Evolutionary conservation across 352 stramenopile species (phyloP).

Genomic region (Globisporangium uncinulatum): DNA sequence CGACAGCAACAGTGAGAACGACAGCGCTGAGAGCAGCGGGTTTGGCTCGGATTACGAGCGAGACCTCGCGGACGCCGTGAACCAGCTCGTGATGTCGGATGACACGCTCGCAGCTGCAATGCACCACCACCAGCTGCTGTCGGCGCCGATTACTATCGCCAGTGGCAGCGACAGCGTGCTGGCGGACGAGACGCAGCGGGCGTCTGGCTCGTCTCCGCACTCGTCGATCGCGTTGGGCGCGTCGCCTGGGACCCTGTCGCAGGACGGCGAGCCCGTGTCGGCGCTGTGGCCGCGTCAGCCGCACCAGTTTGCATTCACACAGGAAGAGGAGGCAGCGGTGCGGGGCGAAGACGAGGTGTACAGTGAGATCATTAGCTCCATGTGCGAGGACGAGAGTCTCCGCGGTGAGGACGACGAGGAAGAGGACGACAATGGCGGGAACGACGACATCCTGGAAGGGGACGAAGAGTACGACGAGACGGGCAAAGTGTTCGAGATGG

Average conservation of each 20-base stretch:
- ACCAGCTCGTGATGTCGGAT: conserved; percentile 64
- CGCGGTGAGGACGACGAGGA: conserved; percentile 35
- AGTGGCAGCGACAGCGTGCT: conserved; percentile 3
- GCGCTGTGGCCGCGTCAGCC: conserved; percentile 75
- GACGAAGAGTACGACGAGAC: conserved; percentile 19
- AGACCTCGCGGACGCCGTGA: conserved; percentile 58
- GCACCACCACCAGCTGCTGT: conserved; percentile 35
- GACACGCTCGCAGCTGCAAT: conserved; percentile 39
- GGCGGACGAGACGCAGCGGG: conserved; percentile 19
- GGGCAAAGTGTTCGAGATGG: conserved; percentile 59
- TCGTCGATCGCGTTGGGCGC: conserved; percentile 60
- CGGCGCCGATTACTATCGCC: conserved; percentile 44
- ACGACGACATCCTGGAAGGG: conserved; percentile 18
- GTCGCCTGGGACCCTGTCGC: conserved; percentile 52
- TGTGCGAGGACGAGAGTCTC: conserved; percentile 57
- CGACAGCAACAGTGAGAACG: conserved; percentile 2
- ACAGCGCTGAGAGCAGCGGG: conserved; percentile 33
- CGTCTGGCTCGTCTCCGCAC: conserved; percentile 48
- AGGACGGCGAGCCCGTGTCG: conserved; percentile 67
- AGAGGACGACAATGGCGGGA: conserved; percentile 12
- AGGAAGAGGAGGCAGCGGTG: conserved; percentile 64
- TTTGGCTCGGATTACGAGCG: conserved; percentile 69
- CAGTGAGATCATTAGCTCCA: conserved; percentile 65
- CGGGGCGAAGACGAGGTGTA: conserved; percentile 75
- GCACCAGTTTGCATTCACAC: conserved; percentile 82